These are phyloP conservation scores for Fusarium napiforme DNA, from an alignment of 2,329 filamentous ascomycete species.

Conservation along the genomic window DNA sequence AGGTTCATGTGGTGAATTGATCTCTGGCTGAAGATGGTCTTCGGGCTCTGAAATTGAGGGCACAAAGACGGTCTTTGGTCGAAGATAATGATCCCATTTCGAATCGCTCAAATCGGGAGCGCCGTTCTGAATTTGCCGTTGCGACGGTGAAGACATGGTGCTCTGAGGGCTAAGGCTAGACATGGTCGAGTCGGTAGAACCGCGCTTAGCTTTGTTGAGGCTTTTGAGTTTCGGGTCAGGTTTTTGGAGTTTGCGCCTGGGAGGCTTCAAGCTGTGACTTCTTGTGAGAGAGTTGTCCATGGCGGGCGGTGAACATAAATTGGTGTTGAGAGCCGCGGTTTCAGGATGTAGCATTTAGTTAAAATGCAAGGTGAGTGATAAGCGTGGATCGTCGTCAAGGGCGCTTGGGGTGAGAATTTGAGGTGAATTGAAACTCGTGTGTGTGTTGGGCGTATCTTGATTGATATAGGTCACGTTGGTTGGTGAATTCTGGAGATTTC, in stretches of 20 bases:
- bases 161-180: conserved; percentile 36
- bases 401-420: conserved; percentile 1
- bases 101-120: conserved; percentile 45
- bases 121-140: conserved; percentile 34
- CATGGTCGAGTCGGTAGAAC: conserved; percentile 42
- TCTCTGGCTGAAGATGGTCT: conserved; percentile 11
- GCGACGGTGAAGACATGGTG: conserved; percentile 27
- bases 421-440: background rate
- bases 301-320: conserved; percentile 11
- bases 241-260: conserved; percentile 47
- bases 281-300: conserved; percentile 23
- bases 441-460: conserved; percentile 2
- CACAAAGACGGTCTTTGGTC: conserved; percentile 37
- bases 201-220: conserved; percentile 40
- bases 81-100: conserved; percentile 46
- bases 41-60: conserved; percentile 33
- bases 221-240: conserved; percentile 45
- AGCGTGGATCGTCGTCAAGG: conserved; percentile 23
- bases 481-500: conserved; percentile 2
- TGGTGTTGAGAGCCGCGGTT: conserved; percentile 9
- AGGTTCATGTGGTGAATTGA: conserved; percentile 2
- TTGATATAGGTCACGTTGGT: conserved; percentile 23
- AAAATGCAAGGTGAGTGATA: conserved; percentile 10
- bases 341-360: conserved; percentile 23
- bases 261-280: conserved; percentile 41